Evolutionary conservation across 495 filamentous ascomycete species (phyloP), one percentile per base, ranked within the genome.

Genomic region (Aspergillus mulundensis): DNA sequence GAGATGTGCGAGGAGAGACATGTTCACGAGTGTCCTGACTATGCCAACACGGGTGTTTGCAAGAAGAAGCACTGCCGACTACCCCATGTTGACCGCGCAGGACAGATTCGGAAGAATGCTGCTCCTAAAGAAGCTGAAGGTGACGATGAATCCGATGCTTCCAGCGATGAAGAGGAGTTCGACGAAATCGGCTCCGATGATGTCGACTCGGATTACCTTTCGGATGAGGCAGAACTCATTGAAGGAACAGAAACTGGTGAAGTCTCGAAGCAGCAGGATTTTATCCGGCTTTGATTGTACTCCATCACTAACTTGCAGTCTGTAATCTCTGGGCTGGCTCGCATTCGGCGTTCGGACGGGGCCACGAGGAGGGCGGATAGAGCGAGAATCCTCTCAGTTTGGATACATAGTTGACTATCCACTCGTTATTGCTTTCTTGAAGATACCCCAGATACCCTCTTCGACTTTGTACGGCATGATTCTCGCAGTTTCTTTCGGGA

Each of bases 11-110:
- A 84, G 54, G 85, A 95, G 57, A 88, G 90, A 58, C 94, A 98
- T 71, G 85, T 89, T 52, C 76, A 82, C 70, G 94, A 97, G 68
- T 98, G 94, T 66, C 94, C 94, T 43, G 89, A 97, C 67, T 96
- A 95, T 77, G 88, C 89, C 78, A 96, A 96, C 73, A 87, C 80
- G 48, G 93, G 92, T 57, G 73, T 78, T 34, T 98, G 94, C 83
- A 86, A 84, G 63, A 85, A 84, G 66, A 86, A 86, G 70, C 86
- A 84, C 32, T 98, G 94, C 77, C 86, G 83, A 64, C 77, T 97
- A 56, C 88, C 84, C 24, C 94, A 98, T 71, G 82, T 93, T 61
- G 89, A 95, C 72, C 86, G 90, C 72, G 94, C 94, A 36, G 83
- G 84, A 38, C 81, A 84, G 63, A 81, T 87, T 53, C 80, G 84